Percentiles rank a stretch among this genome's conserved stretches.
These are phyloP conservation scores for Dunaliella primolecta DNA, from an alignment of 139 green algal species.

Conservation along the genomic window DNA sequence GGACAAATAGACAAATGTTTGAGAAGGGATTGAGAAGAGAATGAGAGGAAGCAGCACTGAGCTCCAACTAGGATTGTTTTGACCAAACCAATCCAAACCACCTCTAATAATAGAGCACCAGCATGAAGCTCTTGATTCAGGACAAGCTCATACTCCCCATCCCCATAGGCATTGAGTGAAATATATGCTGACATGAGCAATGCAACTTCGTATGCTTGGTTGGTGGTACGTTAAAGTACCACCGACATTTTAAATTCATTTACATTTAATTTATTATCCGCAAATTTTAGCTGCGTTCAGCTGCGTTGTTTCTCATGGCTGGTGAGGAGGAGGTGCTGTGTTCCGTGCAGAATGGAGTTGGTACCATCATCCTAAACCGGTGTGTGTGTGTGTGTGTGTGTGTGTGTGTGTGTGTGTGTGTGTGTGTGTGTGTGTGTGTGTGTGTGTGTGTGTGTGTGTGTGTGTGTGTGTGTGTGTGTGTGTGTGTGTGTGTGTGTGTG, in stretches of 20 bases:
- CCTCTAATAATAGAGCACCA: neutral
- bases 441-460: neutral
- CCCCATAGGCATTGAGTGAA: neutral
- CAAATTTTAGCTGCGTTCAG: too few species aligned
- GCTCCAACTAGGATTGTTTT: too few species aligned
- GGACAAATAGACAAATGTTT: too few species aligned
- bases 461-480: neutral
- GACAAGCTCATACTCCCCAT: neutral
- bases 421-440: neutral
- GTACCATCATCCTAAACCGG: slow-evolving; percentile 45
- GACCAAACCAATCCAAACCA: too few species aligned
- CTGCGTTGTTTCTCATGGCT: too few species aligned
- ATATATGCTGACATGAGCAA: too few species aligned
- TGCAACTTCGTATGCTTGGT: too few species aligned
- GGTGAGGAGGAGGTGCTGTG: slow-evolving; percentile 22
- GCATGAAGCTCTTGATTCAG: neutral
- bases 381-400: neutral
- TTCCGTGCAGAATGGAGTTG: slow-evolving; percentile 18
- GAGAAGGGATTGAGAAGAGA: too few species aligned
- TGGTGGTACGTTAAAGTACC: neutral
- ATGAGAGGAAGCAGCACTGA: too few species aligned
- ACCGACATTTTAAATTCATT: neutral
- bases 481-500: neutral
- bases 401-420: neutral
- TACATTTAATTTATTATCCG: neutral